A percentile compares a stretch with the other conserved stretches of the same genome.
phyloP scores from a whole-genome alignment of 805 yeast species.

The Suhomyces canberraensis region DNA sequence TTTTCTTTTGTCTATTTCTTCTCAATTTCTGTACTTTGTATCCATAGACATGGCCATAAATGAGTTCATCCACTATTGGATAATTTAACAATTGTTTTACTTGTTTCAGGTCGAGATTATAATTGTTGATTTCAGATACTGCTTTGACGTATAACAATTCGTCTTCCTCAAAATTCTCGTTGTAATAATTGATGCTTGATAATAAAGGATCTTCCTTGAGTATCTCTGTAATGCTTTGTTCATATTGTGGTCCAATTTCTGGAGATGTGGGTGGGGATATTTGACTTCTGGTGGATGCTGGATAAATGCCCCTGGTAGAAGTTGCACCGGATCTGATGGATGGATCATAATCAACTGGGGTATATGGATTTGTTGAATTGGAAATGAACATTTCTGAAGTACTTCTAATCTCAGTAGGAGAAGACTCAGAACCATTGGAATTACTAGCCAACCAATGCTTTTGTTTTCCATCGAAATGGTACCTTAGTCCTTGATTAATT shows the following conservation, averaged over 20 bases:
- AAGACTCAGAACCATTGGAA: slow-evolving; percentile 6
- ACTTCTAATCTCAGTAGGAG: slow-evolving; percentile 18
- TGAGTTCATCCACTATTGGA: slow-evolving; percentile 42
- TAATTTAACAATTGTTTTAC: slow-evolving; percentile 36
- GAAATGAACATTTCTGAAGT: slow-evolving; percentile 22
- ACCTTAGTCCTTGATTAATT: slow-evolving; percentile 79
- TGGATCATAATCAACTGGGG: slow-evolving; percentile 15
- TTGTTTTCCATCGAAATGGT: slow-evolving; percentile 70
- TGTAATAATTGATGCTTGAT: slow-evolving; percentile 23
- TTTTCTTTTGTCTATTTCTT: slow-evolving; percentile 18
- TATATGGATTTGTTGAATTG: not conserved
- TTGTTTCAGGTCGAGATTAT: slow-evolving; percentile 31
- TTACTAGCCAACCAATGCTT: slow-evolving; percentile 69
- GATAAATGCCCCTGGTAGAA: slow-evolving; percentile 30
- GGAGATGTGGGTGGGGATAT: slow-evolving; percentile 12
- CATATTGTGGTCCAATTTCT: not conserved
- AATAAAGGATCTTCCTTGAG: slow-evolving; percentile 8
- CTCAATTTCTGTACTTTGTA: slow-evolving; percentile 39
- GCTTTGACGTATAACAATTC: slow-evolving; percentile 35
- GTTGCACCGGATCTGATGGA: slow-evolving; percentile 30
- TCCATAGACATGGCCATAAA: slow-evolving; percentile 40
- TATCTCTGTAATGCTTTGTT: slow-evolving; percentile 4
- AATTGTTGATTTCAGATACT: slow-evolving; percentile 27
- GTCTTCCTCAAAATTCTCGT: slow-evolving; percentile 37
- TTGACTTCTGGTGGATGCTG: slow-evolving; percentile 24